These are phyloP conservation scores for Leccinum subgranulosum DNA, from an alignment of 768 basidiomycete genomes.

Conservation along the genomic window DNA sequence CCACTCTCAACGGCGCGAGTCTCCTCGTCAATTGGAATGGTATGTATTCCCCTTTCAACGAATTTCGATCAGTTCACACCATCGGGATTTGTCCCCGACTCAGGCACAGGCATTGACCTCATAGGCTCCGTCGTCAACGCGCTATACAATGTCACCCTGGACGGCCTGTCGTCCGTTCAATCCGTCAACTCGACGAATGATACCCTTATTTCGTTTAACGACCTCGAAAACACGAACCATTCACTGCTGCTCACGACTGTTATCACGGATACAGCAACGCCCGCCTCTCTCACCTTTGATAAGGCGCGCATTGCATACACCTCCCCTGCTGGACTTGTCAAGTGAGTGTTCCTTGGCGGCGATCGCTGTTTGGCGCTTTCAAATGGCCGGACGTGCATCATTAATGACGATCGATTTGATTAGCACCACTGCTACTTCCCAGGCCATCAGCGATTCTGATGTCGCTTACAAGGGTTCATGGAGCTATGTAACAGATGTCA, in stretches of 20 bases:
- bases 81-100: constrained; percentile 1
- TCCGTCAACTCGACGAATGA: constrained; percentile 28
- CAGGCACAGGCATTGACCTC: constrained; percentile 66
- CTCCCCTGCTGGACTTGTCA: constrained; percentile 28
- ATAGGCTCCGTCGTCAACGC: constrained; percentile 48
- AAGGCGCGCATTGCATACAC: constrained; percentile 48
- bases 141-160: constrained; percentile 49
- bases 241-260: constrained; percentile 51
- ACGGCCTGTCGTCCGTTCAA: constrained; percentile 37
- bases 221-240: constrained; percentile 50
- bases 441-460: constrained; percentile 41
- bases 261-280: constrained; percentile 32
- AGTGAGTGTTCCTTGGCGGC: constrained; percentile 32
- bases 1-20: constrained; percentile 55
- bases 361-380: constrained; percentile 2
- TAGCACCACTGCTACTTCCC: constrained; percentile 35
- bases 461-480: constrained; percentile 57
- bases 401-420: constrained; percentile 22
- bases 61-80: constrained; percentile 1
- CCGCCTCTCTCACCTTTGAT: constrained; percentile 53
- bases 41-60: constrained; percentile 28
- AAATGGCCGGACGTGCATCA: constrained; percentile 7
- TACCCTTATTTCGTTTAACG: constrained; percentile 48
- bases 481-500: constrained; percentile 38
- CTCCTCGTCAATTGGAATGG: constrained; percentile 61